These are phyloP conservation scores for Euphorbia schlechtendalii DNA, from an alignment of 441 rosid species.

Conservation along the genomic window DNA sequence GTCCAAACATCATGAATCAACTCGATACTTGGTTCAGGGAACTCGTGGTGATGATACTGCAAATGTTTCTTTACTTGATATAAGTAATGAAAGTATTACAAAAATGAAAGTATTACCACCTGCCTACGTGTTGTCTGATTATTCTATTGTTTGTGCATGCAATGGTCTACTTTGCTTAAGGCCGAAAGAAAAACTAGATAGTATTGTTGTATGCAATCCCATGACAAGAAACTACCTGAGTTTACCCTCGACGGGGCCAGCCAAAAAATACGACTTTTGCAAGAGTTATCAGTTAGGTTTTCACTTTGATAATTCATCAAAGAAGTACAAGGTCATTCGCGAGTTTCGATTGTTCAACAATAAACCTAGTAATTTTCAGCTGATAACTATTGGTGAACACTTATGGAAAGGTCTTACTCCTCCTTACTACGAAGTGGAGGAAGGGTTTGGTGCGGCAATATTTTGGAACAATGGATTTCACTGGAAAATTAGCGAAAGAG, in stretches of 20 bases:
- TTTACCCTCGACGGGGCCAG: neutral
- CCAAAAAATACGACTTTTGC: neutral
- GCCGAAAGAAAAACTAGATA: slow-evolving; percentile 2
- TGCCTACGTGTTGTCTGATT: neutral
- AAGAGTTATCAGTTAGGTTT: slow-evolving; percentile 16
- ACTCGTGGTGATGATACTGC: neutral
- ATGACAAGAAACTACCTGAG: slow-evolving; percentile 10
- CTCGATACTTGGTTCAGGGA: slow-evolving; percentile 4
- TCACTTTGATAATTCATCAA: slow-evolving; percentile 2
- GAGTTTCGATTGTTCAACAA: neutral
- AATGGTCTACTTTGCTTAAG: slow-evolving; percentile 19
- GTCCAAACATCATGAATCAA: neutral
- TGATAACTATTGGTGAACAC: slow-evolving; percentile 9
- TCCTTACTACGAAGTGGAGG: neutral
- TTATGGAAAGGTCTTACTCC: slow-evolving; percentile 9
- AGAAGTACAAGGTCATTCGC: slow-evolving; percentile 13
- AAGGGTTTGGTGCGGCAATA: slow-evolving; percentile 3
- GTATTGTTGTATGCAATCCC: slow-evolving; percentile 13
- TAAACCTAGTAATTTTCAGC: slow-evolving; percentile 7
- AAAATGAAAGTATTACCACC: neutral
- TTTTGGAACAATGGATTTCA: slow-evolving; percentile 16
- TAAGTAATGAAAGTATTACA: neutral
- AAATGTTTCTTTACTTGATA: slow-evolving; percentile 10
- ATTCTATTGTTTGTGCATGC: slow-evolving; percentile 1
- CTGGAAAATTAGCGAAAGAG: slow-evolving; percentile 13